Conservation (phyloP, 2,329 filamentous ascomycete genomes). For the Dichotomopilus funicola region DNA sequence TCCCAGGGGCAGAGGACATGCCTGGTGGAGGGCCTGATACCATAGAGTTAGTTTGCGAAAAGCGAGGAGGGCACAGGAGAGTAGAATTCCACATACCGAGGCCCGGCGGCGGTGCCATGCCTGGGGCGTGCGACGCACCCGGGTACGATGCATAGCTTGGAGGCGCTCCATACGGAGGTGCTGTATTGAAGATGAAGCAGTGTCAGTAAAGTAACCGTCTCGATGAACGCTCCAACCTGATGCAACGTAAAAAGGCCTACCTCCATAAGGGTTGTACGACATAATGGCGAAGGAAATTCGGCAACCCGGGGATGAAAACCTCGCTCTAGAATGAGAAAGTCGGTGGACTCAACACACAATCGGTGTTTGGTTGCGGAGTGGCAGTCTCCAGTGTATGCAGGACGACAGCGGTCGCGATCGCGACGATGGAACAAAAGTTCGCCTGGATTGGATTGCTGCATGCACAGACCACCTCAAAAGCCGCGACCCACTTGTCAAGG, state of each 20-base stretch:
- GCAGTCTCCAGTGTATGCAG: too few species aligned
- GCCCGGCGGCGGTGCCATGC: slow-evolving; percentile 72
- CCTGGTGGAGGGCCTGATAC: slow-evolving; percentile 65
- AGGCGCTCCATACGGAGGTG: slow-evolving; percentile 63
- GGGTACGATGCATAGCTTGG: slow-evolving; percentile 69
- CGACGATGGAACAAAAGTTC: slow-evolving; percentile 14
- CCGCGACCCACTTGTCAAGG: neutral
- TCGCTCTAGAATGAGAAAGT: too few species aligned
- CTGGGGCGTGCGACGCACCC: slow-evolving; percentile 51
- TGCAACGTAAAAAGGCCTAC: slow-evolving; percentile 29
- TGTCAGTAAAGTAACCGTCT: slow-evolving; percentile 6
- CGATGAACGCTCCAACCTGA: neutral
- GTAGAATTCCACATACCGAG: slow-evolving; percentile 55
- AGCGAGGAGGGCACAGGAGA: neutral
- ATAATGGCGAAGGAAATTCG: slow-evolving; percentile 29
- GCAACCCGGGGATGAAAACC: too few species aligned
- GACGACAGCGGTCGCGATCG: slow-evolving; percentile 4
- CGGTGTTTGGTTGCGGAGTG: too few species aligned
- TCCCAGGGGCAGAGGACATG: slow-evolving; percentile 74
- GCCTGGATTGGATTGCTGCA: slow-evolving; percentile 1
- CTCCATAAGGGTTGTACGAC: slow-evolving; percentile 58
- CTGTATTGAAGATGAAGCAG: slow-evolving; percentile 25
- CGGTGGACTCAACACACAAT: too few species aligned
- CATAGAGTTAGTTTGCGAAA: slow-evolving; percentile 9
- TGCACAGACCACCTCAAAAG: slow-evolving; percentile 5